These are phyloP conservation scores for Suhomyces terraborum DNA, from an alignment of 1,139 yeast species.

Conservation along the genomic window DNA sequence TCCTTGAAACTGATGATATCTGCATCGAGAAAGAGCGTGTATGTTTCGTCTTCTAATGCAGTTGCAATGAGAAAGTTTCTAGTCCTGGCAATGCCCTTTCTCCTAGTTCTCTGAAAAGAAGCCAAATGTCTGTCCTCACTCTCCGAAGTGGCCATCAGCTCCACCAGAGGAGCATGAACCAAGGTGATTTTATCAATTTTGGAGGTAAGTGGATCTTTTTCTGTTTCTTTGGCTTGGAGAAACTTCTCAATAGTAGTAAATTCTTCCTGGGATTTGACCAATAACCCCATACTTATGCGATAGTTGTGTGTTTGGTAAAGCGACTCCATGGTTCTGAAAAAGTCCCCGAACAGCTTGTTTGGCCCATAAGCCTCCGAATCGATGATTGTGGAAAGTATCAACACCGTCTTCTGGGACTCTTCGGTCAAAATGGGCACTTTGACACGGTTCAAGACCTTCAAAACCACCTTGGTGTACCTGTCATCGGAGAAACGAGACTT, in stretches of 20 bases:
- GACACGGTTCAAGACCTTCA: neutral
- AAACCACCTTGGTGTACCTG: neutral
- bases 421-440: neutral
- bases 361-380: slow-evolving; percentile 32
- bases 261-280: slow-evolving; percentile 31
- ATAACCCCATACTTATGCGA: slow-evolving; percentile 32
- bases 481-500: neutral
- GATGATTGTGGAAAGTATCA: slow-evolving; percentile 20
- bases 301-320: slow-evolving; percentile 19
- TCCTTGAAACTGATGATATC: slow-evolving; percentile 39
- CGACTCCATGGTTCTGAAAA: slow-evolving; percentile 25
- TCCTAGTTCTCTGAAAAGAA: slow-evolving; percentile 32
- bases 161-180: slow-evolving; percentile 38
- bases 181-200: slow-evolving; percentile 33
- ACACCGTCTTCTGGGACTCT: neutral
- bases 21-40: slow-evolving; percentile 48
- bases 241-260: slow-evolving; percentile 22
- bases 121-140: slow-evolving; percentile 35
- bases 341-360: slow-evolving; percentile 26
- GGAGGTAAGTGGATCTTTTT: slow-evolving; percentile 11
- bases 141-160: slow-evolving; percentile 24
- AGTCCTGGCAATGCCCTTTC: slow-evolving; percentile 38
- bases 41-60: slow-evolving; percentile 33
- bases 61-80: slow-evolving; percentile 38
- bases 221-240: neutral